Percentiles rank a stretch among this genome's conserved stretches.
Conservation (phyloP, 305 asterid genomes). For the Caryopteris hybrid region DNA sequence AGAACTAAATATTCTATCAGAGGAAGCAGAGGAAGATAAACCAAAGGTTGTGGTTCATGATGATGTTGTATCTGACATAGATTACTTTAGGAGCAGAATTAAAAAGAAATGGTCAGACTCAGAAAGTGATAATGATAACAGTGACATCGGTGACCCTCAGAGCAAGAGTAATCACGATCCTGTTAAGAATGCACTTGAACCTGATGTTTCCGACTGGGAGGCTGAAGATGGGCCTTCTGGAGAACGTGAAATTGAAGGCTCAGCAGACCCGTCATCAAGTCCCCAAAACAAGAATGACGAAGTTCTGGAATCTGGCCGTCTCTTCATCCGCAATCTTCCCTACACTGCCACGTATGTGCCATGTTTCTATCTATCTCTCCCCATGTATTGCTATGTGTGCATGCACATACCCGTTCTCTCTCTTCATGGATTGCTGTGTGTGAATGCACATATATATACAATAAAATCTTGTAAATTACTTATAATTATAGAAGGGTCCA, state of each 20-base stretch:
- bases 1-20: constrained; percentile 28
- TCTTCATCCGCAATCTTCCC: constrained; percentile 84
- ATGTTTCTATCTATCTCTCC: not conserved
- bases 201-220: constrained; percentile 28
- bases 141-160: constrained; percentile 18
- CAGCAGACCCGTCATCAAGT: constrained; percentile 35
- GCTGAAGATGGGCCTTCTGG: constrained; percentile 33
- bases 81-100: constrained; percentile 71
- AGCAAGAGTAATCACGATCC: constrained; percentile 19
- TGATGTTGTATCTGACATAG: constrained; percentile 62
- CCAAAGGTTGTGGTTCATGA: constrained; percentile 31
- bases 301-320: constrained; percentile 59
- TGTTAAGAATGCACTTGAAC: constrained; percentile 29
- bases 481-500: not conserved
- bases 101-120: constrained; percentile 74
- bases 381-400: too few species aligned
- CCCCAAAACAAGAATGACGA: constrained; percentile 37
- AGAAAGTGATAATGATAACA: constrained; percentile 40
- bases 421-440: too few species aligned
- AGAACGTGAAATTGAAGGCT: constrained; percentile 28
- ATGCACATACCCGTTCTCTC: too few species aligned
- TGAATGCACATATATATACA: too few species aligned
- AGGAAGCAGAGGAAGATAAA: constrained; percentile 28
- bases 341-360: constrained; percentile 71
- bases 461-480: too few species aligned